Conservation (phyloP, 2,329 filamentous ascomycete species). For the Coleophoma crateriformis region DNA sequence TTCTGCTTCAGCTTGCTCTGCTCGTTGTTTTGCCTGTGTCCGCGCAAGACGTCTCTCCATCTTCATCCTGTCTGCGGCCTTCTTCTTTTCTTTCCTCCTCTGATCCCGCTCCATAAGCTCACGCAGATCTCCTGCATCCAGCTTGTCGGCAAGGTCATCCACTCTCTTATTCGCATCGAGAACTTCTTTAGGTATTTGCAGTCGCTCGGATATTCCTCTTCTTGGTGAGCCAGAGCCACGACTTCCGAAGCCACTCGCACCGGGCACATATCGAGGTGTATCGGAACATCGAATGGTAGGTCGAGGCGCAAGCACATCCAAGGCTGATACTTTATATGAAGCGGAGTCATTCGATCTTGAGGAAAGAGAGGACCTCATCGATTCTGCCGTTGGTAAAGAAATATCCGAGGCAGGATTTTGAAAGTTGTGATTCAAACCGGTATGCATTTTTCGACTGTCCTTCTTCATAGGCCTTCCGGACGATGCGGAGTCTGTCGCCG, state of each 20-base stretch:
- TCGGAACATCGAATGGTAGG: conserved; percentile 75
- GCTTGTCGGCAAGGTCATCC: conserved; percentile 72
- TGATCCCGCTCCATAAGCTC: conserved; percentile 88
- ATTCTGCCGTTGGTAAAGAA: conserved; percentile 69
- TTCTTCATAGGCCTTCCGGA: conserved; percentile 54
- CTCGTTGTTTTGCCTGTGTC: conserved; percentile 60
- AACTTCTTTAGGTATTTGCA: conserved; percentile 55
- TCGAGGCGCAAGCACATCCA: conserved; percentile 78
- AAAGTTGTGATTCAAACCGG: conserved; percentile 47
- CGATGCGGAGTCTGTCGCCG: conserved; percentile 52
- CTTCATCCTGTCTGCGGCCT: conserved; percentile 60
- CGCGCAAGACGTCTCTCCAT: conserved; percentile 59
- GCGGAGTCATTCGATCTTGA: conserved; percentile 63
- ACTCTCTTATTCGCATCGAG: conserved; percentile 57
- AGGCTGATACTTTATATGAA: conserved; percentile 73
- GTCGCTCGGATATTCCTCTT: conserved; percentile 43
- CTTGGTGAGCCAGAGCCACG: conserved; percentile 36
- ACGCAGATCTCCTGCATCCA: conserved; percentile 78
- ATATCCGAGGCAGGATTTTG: conserved; percentile 56
- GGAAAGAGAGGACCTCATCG: conserved; percentile 72
- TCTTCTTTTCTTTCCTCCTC: conserved; percentile 72
- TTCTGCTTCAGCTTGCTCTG: conserved; percentile 49
- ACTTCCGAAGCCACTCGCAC: conserved; percentile 36
- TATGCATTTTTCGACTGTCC: conserved; percentile 62
- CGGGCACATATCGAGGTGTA: conserved; percentile 50